Evolutionary conservation across 1,139 yeast species (phyloP).

Genomic region (Protomyces arabidopsidicola): DNA sequence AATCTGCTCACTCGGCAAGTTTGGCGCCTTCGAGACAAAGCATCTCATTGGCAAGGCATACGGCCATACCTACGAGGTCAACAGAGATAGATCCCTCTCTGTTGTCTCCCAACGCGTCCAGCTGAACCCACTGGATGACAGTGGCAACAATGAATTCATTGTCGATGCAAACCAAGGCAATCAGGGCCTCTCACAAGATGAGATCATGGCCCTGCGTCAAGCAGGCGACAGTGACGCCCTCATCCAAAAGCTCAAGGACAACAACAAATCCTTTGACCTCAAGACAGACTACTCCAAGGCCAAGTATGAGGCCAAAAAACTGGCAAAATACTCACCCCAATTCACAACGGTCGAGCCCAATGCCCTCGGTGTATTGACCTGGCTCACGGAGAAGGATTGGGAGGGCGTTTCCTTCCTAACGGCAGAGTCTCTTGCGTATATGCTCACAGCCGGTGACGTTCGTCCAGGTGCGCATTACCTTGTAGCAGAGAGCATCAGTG

Average conservation of each 20-base stretch:
- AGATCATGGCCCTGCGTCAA: slow-evolving; percentile 71
- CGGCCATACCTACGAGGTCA: slow-evolving; percentile 86
- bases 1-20: slow-evolving; percentile 71
- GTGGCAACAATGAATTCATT: slow-evolving; percentile 67
- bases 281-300: slow-evolving; percentile 88
- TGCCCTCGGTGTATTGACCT: slow-evolving; percentile 68
- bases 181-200: slow-evolving; percentile 68
- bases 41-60: slow-evolving; percentile 73
- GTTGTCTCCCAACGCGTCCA: slow-evolving; percentile 28
- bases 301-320: slow-evolving; percentile 84
- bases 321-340: slow-evolving; percentile 79
- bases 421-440: slow-evolving; percentile 71
- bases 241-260: slow-evolving; percentile 72
- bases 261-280: slow-evolving; percentile 81
- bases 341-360: slow-evolving; percentile 78
- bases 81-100: slow-evolving; percentile 48
- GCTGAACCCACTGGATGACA: slow-evolving; percentile 37
- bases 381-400: slow-evolving; percentile 68
- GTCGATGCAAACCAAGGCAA: slow-evolving; percentile 65
- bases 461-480: slow-evolving; percentile 85
- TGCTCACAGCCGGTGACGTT: slow-evolving; percentile 72
- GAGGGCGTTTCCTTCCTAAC: slow-evolving; percentile 74
- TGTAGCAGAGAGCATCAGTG: slow-evolving; percentile 87
- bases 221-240: slow-evolving; percentile 49
- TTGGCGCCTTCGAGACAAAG: slow-evolving; percentile 75